Percentiles rank a stretch among this genome's conserved stretches.
Evolutionary conservation across 192 early-diverging fungal species (phyloP).

Genomic region (Backusella australiensis): DNA sequence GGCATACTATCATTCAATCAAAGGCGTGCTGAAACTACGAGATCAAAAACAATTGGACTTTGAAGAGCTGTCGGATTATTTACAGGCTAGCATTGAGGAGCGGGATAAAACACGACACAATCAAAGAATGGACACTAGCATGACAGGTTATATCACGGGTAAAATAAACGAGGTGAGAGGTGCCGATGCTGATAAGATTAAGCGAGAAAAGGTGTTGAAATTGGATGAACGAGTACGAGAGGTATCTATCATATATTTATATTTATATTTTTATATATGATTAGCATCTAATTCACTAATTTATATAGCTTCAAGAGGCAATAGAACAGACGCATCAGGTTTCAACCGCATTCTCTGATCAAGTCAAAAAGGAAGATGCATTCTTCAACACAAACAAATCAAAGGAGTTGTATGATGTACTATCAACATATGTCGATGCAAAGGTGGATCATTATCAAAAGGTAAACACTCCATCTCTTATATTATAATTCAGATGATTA

Average conservation of each 20-base stretch:
- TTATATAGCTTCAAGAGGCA: constrained; percentile 72
- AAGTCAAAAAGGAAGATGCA: constrained; percentile 82
- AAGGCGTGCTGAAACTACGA: constrained; percentile 75
- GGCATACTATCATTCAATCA: constrained; percentile 71
- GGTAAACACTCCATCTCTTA: constrained; percentile 34
- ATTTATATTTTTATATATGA: not conserved
- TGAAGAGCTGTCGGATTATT: constrained; percentile 83
- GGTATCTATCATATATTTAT: constrained; percentile 32
- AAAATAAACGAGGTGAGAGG: constrained; percentile 89
- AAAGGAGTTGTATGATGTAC: constrained; percentile 77
- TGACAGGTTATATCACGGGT: constrained; percentile 80
- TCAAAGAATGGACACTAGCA: constrained; percentile 46
- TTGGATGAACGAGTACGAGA: constrained; percentile 72
- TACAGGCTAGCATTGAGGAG: constrained; percentile 68
- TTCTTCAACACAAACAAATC: constrained; percentile 78
- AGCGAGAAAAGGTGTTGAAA: constrained; percentile 75
- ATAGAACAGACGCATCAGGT: constrained; percentile 72
- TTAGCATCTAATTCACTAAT: not conserved
- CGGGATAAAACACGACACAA: constrained; percentile 67
- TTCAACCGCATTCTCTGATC: constrained; percentile 70
- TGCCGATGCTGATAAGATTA: constrained; percentile 78
- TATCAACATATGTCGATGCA: constrained; percentile 71
- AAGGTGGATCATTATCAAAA: constrained; percentile 84
- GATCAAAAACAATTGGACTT: constrained; percentile 97
- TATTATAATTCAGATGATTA: not conserved